Base-by-base conservation (phyloP, 2,329 filamentous ascomycete genomes). In the Aureobasidium lini region DNA sequence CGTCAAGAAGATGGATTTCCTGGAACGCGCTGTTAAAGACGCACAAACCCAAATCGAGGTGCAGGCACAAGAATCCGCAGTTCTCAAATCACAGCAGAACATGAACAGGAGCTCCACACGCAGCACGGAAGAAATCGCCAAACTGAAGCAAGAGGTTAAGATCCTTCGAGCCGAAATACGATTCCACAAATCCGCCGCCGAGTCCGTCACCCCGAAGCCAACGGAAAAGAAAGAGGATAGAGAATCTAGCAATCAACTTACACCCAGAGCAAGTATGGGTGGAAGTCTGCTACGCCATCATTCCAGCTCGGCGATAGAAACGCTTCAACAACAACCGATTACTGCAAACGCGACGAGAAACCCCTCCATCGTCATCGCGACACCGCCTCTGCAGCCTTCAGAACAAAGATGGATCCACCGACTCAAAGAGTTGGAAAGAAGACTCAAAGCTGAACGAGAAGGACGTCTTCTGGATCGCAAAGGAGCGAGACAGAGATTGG, bases 391-490 rank as follows among this genome's bases (percentile, higher is more conserved):
- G 31, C 73, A 77, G 52, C 75, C 76, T 1, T 79, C 78, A 40
- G 87, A 93, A 66, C 86, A 89, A 64, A 84, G 88, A 65, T 96
- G 90, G 90, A 85, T 95, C 64, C 83, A 95, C 63, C 79, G 94
- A 6, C 79, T 97, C 36, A 85, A 90, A 60, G 92, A 97, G 70
- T 77, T 97, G 65, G 94, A 99, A 77, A 82, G 87, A 64, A 84
- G 95, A 66, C 79, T 99, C 16, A 95, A 96, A 72, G 86, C 89
- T 47, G 94, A 99, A 75, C 79, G 94, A 13, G 94, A 97, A 73
- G 91, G 86, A 1, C 79, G 94, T 46, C 78, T 95, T 57, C 78
- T 95, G 60, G 94, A 99, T 74, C 84, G 94, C 3, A 87, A 83
- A 49, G 91, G 90, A 28, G 93, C 93, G 31, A 79, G 89, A 58